Evolutionary conservation across 202 grass and related monocot genomes (phyloP).

Genomic region (Carex arenaria): DNA sequence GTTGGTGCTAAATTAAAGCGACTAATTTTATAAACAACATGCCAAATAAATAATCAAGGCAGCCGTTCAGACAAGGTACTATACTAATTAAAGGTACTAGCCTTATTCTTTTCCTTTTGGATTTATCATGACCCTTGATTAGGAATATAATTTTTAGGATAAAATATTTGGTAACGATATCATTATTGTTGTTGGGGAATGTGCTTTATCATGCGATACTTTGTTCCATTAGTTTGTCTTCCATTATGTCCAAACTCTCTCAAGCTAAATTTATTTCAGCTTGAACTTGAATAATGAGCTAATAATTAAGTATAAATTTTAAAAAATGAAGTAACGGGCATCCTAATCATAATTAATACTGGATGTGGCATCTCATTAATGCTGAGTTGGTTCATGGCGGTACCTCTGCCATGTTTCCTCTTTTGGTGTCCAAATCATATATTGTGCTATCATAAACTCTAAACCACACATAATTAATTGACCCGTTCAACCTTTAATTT

Average conservation of each 20-base stretch:
- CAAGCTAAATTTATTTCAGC: neutral
- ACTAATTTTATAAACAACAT: neutral
- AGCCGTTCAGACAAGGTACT: neutral
- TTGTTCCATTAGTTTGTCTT: neutral
- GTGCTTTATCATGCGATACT: neutral
- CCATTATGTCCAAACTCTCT: neutral
- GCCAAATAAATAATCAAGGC: neutral
- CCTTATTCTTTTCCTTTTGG: neutral
- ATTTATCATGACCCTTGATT: neutral
- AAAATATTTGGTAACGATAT: neutral
- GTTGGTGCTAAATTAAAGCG: neutral
- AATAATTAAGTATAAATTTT: neutral
- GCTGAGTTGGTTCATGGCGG: neutral
- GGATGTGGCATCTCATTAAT: neutral
- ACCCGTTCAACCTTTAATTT: neutral
- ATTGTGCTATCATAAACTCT: neutral
- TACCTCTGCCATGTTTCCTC: neutral
- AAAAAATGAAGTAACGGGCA: neutral
- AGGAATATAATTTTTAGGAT: neutral
- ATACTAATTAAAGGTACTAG: neutral
- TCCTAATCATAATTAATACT: constrained; percentile 2
- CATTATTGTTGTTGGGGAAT: neutral
- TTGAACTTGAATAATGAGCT: neutral
- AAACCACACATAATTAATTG: neutral
- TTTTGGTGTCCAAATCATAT: neutral